Percentiles rank a stretch among this genome's conserved stretches.
These are phyloP conservation scores for Berberis thunbergii DNA, from an alignment of 164 flowering plant species.

Conservation along the genomic window DNA sequence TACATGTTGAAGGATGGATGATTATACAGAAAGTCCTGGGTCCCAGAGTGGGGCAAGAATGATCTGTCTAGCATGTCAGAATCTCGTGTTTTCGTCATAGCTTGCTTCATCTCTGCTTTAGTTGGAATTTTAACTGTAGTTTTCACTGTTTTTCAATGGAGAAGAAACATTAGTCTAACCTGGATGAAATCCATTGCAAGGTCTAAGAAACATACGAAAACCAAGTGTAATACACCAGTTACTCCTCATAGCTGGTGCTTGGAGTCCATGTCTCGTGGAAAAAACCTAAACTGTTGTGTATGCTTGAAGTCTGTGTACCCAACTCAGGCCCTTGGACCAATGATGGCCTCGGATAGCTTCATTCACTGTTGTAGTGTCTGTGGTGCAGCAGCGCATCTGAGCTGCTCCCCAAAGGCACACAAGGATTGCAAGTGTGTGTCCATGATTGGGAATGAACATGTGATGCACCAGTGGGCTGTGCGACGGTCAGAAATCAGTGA, in stretches of 20 bases:
- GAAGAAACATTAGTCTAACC: constrained; percentile 71
- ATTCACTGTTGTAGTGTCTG: constrained; percentile 66
- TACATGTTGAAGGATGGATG: constrained; percentile 42
- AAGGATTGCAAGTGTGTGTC: constrained; percentile 95
- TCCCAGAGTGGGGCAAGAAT: constrained; percentile 34
- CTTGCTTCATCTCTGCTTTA: constrained; percentile 56
- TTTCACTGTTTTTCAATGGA: constrained; percentile 90
- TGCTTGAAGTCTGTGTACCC: constrained; percentile 70
- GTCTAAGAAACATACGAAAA: constrained; percentile 75
- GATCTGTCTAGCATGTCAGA: constrained; percentile 40
- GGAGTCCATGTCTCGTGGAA: constrained; percentile 71
- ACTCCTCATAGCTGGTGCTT: constrained; percentile 68
- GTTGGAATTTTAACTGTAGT: constrained; percentile 71
- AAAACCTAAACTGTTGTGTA: constrained; percentile 79
- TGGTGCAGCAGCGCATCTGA: constrained; percentile 78
- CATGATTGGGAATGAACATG: constrained; percentile 64
- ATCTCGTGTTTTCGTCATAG: constrained; percentile 46
- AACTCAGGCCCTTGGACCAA: constrained; percentile 75
- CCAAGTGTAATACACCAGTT: constrained; percentile 56
- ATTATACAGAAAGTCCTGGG: constrained; percentile 22
- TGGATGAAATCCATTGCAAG: constrained; percentile 91
- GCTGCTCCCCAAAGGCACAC: constrained; percentile 64
- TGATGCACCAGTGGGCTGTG: constrained; percentile 92
- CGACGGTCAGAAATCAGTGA: constrained; percentile 79
- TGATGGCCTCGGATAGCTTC: constrained; percentile 59